phyloP scores from a whole-genome alignment of 169 alveolate species.

The Plasmodium vinckei region DNA sequence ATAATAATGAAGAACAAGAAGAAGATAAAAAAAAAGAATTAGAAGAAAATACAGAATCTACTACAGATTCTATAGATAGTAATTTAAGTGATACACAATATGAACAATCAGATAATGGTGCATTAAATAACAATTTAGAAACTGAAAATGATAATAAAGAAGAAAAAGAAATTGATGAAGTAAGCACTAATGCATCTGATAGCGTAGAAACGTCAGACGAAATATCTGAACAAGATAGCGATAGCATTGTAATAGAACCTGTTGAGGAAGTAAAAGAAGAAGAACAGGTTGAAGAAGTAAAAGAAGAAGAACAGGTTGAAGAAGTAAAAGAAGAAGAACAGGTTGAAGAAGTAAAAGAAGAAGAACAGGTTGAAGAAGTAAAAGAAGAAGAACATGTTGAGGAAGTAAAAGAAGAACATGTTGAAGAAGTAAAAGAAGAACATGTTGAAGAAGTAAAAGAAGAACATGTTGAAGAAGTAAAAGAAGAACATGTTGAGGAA shows the following conservation, averaged over 20 bases:
- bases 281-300: too few species aligned
- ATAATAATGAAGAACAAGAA: not conserved
- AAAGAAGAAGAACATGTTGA: not conserved
- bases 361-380: not conserved
- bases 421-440: not conserved
- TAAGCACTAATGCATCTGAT: not conserved
- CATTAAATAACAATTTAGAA: not conserved
- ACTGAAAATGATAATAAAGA: not conserved
- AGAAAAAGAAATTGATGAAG: not conserved
- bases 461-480: not conserved
- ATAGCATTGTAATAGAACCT: not conserved
- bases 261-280: too few species aligned
- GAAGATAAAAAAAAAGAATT: not conserved
- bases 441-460: not conserved
- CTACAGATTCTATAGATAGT: not conserved
- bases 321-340: conserved; percentile 15
- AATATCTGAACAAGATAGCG: too few species aligned
- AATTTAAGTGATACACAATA: not conserved
- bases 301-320: too few species aligned
- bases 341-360: not conserved
- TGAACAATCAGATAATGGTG: not conserved
- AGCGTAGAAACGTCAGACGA: not conserved
- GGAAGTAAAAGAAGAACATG: not conserved
- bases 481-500: too few species aligned
- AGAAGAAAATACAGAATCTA: conserved; percentile 4